phyloP scores from a whole-genome alignment of 192 early-diverging fungal genomes.

The Diversispora epigaea region DNA sequence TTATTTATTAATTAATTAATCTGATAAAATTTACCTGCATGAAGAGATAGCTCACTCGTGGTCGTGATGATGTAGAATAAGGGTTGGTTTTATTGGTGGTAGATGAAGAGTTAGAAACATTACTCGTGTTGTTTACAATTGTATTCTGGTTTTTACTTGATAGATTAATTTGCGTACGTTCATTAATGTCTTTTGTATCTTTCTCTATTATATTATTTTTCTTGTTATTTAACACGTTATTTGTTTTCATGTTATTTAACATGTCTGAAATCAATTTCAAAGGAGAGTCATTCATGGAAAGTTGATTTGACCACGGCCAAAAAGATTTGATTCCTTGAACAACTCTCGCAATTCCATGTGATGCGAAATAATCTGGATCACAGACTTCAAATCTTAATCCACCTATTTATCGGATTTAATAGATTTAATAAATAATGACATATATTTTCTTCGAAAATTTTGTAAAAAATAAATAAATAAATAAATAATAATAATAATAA shows the following conservation, averaged over 20 bases:
- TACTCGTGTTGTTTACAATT: background rate
- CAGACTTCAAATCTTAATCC: conserved; percentile 35
- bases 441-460: no score
- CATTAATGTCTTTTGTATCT: background rate
- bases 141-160: conserved; percentile 24
- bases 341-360: conserved; percentile 22
- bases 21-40: conserved; percentile 33
- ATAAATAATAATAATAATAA: conserved; percentile 5
- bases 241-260: no score
- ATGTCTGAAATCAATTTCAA: background rate
- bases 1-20: background rate
- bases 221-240: no score
- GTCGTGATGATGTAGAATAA: conserved; percentile 3
- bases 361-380: conserved; percentile 33
- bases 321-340: conserved; percentile 19
- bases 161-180: conserved; percentile 1
- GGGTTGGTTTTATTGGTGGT: conserved; percentile 2
- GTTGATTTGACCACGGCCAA: conserved; percentile 22
- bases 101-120: background rate
- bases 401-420: conserved; percentile 24
- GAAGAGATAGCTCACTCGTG: conserved; percentile 40
- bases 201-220: no score
- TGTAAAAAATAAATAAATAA: no score
- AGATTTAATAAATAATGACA: background rate
- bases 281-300: background rate